Conservation (phyloP, 768 basidiomycete species). For the Strobilomyces dryophilus region DNA sequence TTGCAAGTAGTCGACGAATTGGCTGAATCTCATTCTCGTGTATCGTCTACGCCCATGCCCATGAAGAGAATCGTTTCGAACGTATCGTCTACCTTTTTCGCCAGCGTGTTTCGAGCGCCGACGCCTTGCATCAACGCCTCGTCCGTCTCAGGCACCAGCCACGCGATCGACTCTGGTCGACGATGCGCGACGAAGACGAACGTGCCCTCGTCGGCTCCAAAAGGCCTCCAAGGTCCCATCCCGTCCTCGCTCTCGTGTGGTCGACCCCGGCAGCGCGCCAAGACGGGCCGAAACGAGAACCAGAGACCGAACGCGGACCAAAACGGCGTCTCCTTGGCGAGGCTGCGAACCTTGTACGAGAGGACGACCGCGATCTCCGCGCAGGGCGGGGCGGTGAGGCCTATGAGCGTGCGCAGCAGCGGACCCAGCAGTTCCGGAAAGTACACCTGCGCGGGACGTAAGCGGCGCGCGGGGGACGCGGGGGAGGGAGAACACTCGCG, state of each 20-base stretch:
- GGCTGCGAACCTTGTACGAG: constrained; percentile 74
- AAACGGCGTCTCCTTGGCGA: constrained; percentile 68
- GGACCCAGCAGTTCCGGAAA: constrained; percentile 80
- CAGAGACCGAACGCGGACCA: constrained; percentile 80
- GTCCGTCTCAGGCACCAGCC: constrained; percentile 52
- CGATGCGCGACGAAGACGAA: constrained; percentile 65
- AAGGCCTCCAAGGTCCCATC: constrained; percentile 35
- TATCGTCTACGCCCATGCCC: constrained; percentile 21
- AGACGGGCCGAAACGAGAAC: constrained; percentile 62
- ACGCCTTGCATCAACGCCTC: constrained; percentile 53
- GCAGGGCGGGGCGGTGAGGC: constrained; percentile 58
- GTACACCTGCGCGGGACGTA: constrained; percentile 56
- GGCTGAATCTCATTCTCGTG: constrained; percentile 4
- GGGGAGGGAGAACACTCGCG: constrained; percentile 41
- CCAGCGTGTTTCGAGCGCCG: constrained; percentile 42
- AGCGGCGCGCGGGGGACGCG: not conserved
- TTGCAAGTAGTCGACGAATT: too few species aligned
- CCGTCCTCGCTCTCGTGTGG: not conserved
- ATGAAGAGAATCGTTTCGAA: constrained; percentile 64
- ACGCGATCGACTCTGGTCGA: constrained; percentile 51
- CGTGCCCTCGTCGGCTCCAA: constrained; percentile 35
- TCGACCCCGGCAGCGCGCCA: constrained; percentile 22
- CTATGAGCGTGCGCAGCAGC: constrained; percentile 68
- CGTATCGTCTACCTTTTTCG: constrained; percentile 57
- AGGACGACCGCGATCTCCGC: constrained; percentile 53